A percentile compares a stretch with the other conserved stretches of the same genome.
phyloP scores from a whole-genome alignment of 192 early-diverging fungal genomes.

The Backusella macrospora region DNA sequence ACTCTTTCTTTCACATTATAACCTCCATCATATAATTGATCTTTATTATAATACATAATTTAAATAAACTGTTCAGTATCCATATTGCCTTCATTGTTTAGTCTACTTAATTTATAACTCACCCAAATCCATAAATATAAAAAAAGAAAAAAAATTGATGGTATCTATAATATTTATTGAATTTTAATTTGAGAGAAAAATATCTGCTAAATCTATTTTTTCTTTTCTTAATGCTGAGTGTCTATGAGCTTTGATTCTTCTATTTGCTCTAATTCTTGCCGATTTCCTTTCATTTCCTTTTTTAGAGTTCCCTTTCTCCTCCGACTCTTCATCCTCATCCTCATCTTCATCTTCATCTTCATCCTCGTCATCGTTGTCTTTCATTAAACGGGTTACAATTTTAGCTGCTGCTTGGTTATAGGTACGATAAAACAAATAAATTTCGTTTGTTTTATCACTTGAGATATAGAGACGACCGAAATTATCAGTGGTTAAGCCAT shows the following conservation, averaged over 20 bases:
- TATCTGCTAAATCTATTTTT: neutral
- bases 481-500: slow-evolving; percentile 26
- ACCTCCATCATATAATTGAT: too few relatives aligned
- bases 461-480: slow-evolving; percentile 25
- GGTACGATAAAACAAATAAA: slow-evolving; percentile 25
- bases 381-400: slow-evolving; percentile 22
- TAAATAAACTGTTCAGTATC: too few relatives aligned
- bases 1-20: too few relatives aligned
- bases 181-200: slow-evolving; percentile 1
- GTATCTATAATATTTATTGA: neutral
- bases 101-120: too few relatives aligned
- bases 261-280: neutral
- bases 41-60: too few relatives aligned
- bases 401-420: slow-evolving; percentile 26
- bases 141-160: neutral
- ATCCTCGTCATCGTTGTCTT: slow-evolving; percentile 5
- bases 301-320: neutral
- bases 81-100: too few relatives aligned
- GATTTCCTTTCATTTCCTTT: neutral
- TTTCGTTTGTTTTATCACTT: slow-evolving; percentile 32
- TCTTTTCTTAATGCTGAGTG: neutral
- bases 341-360: slow-evolving; percentile 11
- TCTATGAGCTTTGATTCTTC: neutral
- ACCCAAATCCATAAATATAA: too few relatives aligned
- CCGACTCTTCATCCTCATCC: neutral